Percentiles rank a stretch among this genome's conserved stretches.
Conservation (phyloP, 441 rosid genomes). For the Erodium moschatum region DNA sequence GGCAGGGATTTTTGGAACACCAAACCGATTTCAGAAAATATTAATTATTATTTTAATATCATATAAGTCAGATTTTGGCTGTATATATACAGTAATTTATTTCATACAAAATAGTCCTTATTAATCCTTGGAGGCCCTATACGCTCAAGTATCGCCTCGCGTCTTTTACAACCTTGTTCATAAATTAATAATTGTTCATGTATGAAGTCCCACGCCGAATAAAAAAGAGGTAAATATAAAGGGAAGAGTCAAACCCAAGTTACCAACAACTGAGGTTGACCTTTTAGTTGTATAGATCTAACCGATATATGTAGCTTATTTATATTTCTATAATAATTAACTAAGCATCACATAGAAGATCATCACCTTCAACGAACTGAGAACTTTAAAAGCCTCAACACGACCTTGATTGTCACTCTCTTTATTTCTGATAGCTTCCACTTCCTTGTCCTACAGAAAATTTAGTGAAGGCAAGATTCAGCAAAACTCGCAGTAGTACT, state of each 20-base stretch:
- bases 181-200: background rate
- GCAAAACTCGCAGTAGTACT: background rate
- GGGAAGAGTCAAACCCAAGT: background rate
- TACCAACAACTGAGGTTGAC: background rate
- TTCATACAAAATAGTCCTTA: no score
- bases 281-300: background rate
- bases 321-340: constrained; percentile 7
- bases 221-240: background rate
- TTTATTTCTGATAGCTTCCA: constrained; percentile 39
- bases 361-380: constrained; percentile 58
- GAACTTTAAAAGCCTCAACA: constrained; percentile 44
- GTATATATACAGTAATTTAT: no score
- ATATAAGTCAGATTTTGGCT: no score
- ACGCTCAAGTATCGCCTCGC: no score
- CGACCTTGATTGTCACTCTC: constrained; percentile 27
- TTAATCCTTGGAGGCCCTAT: no score
- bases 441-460: constrained; percentile 56
- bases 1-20: no score
- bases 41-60: no score
- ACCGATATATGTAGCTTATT: background rate
- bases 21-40: no score
- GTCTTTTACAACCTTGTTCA: no score
- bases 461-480: constrained; percentile 17
- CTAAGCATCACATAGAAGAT: background rate
- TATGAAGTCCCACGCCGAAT: background rate